Evolutionary conservation across 2,329 filamentous ascomycete species (phyloP), one percentile per base, ranked within the genome.

Genomic region (Verticillium longisporum): DNA sequence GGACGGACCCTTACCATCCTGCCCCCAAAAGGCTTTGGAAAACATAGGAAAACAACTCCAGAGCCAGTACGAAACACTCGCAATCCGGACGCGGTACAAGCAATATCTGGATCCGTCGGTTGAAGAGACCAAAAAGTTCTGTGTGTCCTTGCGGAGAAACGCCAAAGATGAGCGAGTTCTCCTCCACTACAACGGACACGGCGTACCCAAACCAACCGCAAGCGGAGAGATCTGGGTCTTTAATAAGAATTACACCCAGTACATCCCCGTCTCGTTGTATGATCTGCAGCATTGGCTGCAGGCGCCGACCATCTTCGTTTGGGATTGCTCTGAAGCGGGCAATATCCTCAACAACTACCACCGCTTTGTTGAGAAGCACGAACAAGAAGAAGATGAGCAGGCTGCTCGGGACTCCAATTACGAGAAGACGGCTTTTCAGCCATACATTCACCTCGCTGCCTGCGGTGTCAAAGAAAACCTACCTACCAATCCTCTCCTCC

Each of bases 201-300:
- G 95, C 56, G 95, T 99, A 11, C 95, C 95, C 1, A 92, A 97
- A 70, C 95, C 95, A 3, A 99, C 95, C 0, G 87, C 90, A 3
- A 97, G 94, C 4, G 95, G 95, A 14, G 95, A 99, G 74, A 96
- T 99, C 21, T 99, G 95, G 95, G 96, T 98, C 5, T 99, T 99
- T 75, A 99, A 99, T 76, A 94, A 95, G 68, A 98, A 92, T 67
- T 99, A 97, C 73, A 99, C 95, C 0, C 95, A 99, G 75, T 99
- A 99, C 72, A 99, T 99, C 53, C 95, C 95, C 0, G 91, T 99
- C 54, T 97, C 94, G 1, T 79, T 99, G 9, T 97, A 96, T 70
- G 95, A 99, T 71, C 78, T 99, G 55, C 94, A 98, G 74, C 89
- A 91, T 62, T 99, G 95, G 95, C 85, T 99, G 7, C 92, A 94